Conservation (phyloP, 31 red algal species). For the Porphyra umbilicalis region DNA sequence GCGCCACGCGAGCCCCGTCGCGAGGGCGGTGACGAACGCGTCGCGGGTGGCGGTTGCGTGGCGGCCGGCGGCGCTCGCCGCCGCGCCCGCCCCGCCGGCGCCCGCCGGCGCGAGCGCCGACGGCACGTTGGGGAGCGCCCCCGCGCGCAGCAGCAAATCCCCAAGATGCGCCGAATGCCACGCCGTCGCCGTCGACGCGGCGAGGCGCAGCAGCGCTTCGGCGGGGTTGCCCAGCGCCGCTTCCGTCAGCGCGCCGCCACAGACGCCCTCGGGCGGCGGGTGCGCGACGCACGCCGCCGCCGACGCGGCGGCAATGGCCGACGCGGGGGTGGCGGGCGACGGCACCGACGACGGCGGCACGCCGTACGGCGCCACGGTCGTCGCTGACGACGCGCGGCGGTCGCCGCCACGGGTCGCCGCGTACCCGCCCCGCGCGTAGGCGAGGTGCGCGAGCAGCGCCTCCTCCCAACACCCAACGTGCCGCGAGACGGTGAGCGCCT, state of each 20-base stretch:
- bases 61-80: not conserved
- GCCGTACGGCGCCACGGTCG: not conserved
- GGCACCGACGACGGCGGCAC: not conserved
- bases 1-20: constrained; percentile 30
- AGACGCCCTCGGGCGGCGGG: constrained; percentile 24
- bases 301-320: constrained; percentile 2
- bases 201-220: constrained; percentile 39
- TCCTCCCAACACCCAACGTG: not conserved
- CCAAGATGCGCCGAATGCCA: constrained; percentile 67
- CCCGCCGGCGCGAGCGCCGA: not conserved
- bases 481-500: not conserved
- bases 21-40: constrained; percentile 30
- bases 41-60: constrained; percentile 25
- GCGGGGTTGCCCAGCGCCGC: constrained; percentile 39
- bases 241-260: constrained; percentile 55
- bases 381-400: not conserved
- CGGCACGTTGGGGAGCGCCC: constrained; percentile 10
- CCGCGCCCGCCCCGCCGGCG: not conserved
- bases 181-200: constrained; percentile 16
- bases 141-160: constrained; percentile 43
- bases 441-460: not conserved
- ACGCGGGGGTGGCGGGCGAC: not conserved
- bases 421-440: not conserved
- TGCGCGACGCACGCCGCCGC: constrained; percentile 31
- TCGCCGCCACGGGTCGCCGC: not conserved